A percentile compares a stretch with the other conserved stretches of the same genome.
phyloP scores from a whole-genome alignment of 2,329 filamentous ascomycete species.

The Trichocomaceae sp. region DNA sequence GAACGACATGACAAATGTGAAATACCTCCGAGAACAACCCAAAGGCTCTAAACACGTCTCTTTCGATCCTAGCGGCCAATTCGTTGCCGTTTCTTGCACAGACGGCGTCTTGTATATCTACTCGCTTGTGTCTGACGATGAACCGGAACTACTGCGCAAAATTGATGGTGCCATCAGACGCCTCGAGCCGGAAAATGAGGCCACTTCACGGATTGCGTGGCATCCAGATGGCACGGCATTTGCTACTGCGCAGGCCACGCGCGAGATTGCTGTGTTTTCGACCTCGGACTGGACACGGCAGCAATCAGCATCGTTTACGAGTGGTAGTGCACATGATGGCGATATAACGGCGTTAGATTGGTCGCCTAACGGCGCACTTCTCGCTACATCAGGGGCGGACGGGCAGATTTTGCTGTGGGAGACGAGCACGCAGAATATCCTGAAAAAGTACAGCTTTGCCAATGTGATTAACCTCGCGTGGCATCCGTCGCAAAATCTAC shows the following conservation, averaged over 20 bases:
- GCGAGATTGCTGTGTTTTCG: slow-evolving; percentile 82
- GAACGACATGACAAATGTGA: slow-evolving; percentile 67
- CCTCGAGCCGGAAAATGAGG: slow-evolving; percentile 69
- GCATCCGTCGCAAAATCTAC: slow-evolving; percentile 82
- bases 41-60: slow-evolving; percentile 87
- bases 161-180: slow-evolving; percentile 79
- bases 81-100: slow-evolving; percentile 73
- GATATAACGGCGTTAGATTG: slow-evolving; percentile 83
- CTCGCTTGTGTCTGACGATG: slow-evolving; percentile 67
- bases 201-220: slow-evolving; percentile 72
- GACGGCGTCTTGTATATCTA: slow-evolving; percentile 91
- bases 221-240: slow-evolving; percentile 93
- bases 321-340: slow-evolving; percentile 62
- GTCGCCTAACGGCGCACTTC: slow-evolving; percentile 88
- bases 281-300: slow-evolving; percentile 84
- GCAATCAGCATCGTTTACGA: slow-evolving; percentile 60
- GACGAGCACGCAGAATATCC: slow-evolving; percentile 72
- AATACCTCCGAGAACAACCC: slow-evolving; percentile 73
- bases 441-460: slow-evolving; percentile 70
- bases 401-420: slow-evolving; percentile 66
- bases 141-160: slow-evolving; percentile 74
- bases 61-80: slow-evolving; percentile 73
- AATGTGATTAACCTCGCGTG: slow-evolving; percentile 82
- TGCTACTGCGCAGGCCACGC: slow-evolving; percentile 72
- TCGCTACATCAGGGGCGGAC: slow-evolving; percentile 57